These are phyloP conservation scores for Fonsecaea erecta DNA, from an alignment of 2,329 filamentous ascomycete species.

Conservation along the genomic window DNA sequence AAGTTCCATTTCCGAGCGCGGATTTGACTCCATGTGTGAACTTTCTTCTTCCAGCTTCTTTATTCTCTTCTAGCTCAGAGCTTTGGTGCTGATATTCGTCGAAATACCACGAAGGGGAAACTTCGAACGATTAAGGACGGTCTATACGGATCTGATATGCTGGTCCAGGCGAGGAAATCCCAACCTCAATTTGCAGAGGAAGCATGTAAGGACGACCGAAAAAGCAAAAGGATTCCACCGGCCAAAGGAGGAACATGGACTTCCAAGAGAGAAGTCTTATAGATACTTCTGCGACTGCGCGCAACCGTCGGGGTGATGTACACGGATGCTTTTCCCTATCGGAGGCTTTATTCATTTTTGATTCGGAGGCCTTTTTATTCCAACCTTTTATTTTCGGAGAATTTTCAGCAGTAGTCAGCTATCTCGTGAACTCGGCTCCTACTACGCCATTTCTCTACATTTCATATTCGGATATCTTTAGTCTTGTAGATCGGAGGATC, in stretches of 20 bases:
- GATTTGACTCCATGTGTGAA: too few species aligned
- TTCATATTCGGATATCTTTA: background rate
- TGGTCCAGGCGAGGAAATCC: background rate
- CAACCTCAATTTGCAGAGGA: background rate
- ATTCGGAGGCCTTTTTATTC: background rate
- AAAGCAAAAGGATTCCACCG: background rate
- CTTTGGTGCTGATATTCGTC: background rate
- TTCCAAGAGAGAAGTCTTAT: background rate
- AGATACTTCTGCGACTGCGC: background rate
- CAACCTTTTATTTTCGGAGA: too few species aligned
- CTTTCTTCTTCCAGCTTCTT: background rate
- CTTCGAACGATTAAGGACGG: background rate
- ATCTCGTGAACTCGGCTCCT: background rate
- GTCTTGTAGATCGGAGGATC: background rate
- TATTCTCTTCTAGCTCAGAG: background rate
- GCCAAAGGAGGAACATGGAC: background rate
- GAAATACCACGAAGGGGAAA: too few species aligned
- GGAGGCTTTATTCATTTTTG: background rate
- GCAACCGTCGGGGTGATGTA: background rate
- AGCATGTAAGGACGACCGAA: background rate
- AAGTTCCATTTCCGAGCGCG: background rate
- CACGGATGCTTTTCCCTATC: background rate
- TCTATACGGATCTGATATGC: background rate
- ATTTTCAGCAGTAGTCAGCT: background rate
- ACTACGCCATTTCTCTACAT: background rate